Evolutionary conservation across 2,329 filamentous ascomycete genomes (phyloP).

Genomic region (Erysiphe neolycopersici): DNA sequence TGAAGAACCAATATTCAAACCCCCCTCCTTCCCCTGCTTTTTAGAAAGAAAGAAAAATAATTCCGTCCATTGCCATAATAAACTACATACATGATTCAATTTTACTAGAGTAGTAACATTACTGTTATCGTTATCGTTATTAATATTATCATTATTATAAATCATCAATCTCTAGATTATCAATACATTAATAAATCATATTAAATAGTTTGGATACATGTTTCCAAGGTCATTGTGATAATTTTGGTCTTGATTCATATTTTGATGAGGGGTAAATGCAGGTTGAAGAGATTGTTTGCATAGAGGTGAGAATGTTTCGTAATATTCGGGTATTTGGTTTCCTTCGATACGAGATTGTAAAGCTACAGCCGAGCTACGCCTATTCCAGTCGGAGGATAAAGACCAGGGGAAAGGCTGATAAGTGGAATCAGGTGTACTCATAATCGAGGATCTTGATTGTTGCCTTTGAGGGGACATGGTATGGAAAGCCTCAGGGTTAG

Average conservation of each 20-base stretch:
- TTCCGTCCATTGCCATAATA: no score
- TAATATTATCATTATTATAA: no score
- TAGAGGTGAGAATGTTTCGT: constrained; percentile 2
- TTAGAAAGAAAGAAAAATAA: no score
- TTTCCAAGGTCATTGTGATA: constrained; percentile 1
- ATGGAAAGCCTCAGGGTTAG: neutral
- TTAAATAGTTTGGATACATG: no score
- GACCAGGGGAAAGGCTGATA: constrained; percentile 1
- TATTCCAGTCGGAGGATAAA: constrained; percentile 1
- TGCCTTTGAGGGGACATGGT: neutral
- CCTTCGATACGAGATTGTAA: constrained; percentile 5
- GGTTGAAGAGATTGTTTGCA: constrained; percentile 6
- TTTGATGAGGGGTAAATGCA: constrained; percentile 9
- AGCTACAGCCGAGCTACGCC: constrained; percentile 5
- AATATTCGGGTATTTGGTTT: constrained; percentile 7
- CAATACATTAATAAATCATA: no score
- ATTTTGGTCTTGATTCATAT: constrained; percentile 6
- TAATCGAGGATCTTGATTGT: neutral
- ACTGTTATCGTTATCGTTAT: no score
- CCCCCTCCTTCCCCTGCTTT: no score
- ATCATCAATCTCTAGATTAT: no score
- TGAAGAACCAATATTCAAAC: no score
- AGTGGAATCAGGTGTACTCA: neutral
- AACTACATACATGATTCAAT: no score
- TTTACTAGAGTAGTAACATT: no score